Percentiles rank a stretch among this genome's conserved stretches.
Conservation (phyloP, 192 early-diverging fungal genomes). For the Phlyctochytrium planicorne region DNA sequence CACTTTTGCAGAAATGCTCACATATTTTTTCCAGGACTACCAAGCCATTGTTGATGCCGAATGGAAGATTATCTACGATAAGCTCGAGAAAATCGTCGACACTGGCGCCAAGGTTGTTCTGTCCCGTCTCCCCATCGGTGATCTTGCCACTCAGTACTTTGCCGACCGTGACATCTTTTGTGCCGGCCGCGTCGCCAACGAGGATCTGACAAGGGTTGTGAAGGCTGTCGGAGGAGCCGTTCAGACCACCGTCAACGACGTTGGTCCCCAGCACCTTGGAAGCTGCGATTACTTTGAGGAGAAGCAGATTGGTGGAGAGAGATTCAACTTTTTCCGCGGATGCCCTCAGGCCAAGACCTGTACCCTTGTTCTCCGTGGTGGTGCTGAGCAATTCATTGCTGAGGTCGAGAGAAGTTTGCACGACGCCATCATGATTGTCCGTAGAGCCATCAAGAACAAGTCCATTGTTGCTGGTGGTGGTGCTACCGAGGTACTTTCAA, state of each 20-base stretch:
- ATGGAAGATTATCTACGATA: constrained; percentile 99
- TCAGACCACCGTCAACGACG: constrained; percentile 89
- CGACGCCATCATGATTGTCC: constrained; percentile 99
- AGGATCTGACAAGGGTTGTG: constrained; percentile 90
- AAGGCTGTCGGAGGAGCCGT: constrained; percentile 91
- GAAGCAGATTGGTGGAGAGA: constrained; percentile 92
- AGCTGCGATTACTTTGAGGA: constrained; percentile 92
- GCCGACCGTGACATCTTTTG: constrained; percentile 99
- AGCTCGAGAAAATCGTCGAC: constrained; percentile 90
- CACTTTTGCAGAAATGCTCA: constrained; percentile 4
- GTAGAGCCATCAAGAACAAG: constrained; percentile 95
- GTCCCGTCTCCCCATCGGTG: constrained; percentile 96
- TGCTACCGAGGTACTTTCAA: constrained; percentile 71
- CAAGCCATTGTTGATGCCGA: constrained; percentile 99
- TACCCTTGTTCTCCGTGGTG: constrained; percentile 93
- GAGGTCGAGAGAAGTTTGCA: constrained; percentile 97
- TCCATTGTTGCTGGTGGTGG: constrained; percentile 96
- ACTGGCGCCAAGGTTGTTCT: constrained; percentile 98
- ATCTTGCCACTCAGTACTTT: constrained; percentile 99
- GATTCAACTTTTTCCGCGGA: constrained; percentile 95
- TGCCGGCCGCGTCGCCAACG: constrained; percentile 92
- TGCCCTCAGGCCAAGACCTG: constrained; percentile 93
- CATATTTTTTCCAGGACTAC: constrained; percentile 69
- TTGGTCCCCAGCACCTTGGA: constrained; percentile 79
- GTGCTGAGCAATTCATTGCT: constrained; percentile 99